A percentile compares a stretch with the other conserved stretches of the same genome.
These are phyloP conservation scores for Filosporella fistucella DNA, from an alignment of 495 filamentous ascomycete genomes.

Conservation along the genomic window DNA sequence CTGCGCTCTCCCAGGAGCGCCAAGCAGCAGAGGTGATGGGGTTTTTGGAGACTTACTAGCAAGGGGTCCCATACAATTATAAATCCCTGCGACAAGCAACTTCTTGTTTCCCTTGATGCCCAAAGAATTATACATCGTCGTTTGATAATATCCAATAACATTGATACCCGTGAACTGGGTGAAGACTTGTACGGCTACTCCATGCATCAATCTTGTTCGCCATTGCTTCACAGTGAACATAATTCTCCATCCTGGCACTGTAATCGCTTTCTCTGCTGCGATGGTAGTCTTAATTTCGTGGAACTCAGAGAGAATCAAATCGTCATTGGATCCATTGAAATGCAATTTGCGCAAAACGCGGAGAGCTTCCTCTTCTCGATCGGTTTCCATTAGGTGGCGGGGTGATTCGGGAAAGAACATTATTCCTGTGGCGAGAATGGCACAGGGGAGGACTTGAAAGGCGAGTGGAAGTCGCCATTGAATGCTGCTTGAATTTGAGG, in stretches of 20 bases:
- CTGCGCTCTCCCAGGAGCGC: not conserved
- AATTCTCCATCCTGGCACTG: conserved; percentile 48
- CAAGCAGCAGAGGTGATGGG: conserved; percentile 55
- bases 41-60: conserved; percentile 42
- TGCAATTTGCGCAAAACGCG: conserved; percentile 61
- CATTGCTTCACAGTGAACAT: conserved; percentile 48
- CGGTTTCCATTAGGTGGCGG: conserved; percentile 65
- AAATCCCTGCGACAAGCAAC: conserved; percentile 52
- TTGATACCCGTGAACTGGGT: conserved; percentile 78
- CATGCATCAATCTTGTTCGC: conserved; percentile 60
- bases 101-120: conserved; percentile 46
- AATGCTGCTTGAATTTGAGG: conserved; percentile 25
- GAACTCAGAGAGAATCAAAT: conserved; percentile 50
- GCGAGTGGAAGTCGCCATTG: conserved; percentile 55
- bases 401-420: conserved; percentile 69
- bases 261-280: conserved; percentile 51
- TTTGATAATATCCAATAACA: conserved; percentile 59
- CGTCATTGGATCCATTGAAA: conserved; percentile 51
- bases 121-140: conserved; percentile 52
- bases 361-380: conserved; percentile 61
- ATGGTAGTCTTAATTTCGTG: conserved; percentile 61
- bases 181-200: conserved; percentile 63
- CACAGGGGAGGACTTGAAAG: conserved; percentile 34
- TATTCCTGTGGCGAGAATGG: conserved; percentile 48
- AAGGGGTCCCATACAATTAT: conserved; percentile 42